Evolutionary conservation across 139 green algal genomes (phyloP), one percentile per base, ranked within the genome.

Genomic region (Closterium sp.): DNA sequence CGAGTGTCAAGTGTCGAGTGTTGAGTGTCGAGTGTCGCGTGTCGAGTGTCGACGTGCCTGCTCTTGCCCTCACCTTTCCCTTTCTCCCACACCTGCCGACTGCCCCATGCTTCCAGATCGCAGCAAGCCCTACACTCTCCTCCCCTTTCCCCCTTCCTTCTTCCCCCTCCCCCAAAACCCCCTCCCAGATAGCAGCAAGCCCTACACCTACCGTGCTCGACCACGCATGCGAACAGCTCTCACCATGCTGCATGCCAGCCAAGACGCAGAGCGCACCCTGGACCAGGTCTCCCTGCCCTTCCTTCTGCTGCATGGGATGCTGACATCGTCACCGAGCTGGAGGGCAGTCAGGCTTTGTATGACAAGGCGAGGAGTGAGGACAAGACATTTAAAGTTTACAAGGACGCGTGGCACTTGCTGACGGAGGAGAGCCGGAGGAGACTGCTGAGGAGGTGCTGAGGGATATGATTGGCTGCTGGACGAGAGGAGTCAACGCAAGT

Each of bases 381-480:
- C 76, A 93, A 93, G 88, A 93, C 28, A 8, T 32, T 93, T 10
- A 88, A 88, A 21, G 19, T 93, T 16, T 93, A 93, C 36, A 30
- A 91, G 64, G 91, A 33, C 30, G 90, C 30, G 21, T 93, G 91
- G 91, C 91, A 93, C 36, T 19, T 23, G 32, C 88, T 93, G 31
- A 88, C 31, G 33, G 55, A 90, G 0, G 91, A 9, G 91, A 93
- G 36, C 91, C 91, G 9, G 88, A 93, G 30, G 87, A 92, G 23
- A 32, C 90, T 23, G 91, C 32, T 21, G 89, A 93, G 55, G n/a
- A 19, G 23, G 91, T 92, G 6, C 32, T 93, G 34, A 1, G n/a
- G 32, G 91, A 93, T 38, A 93, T 93, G 19, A 55, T 93, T 31
- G 88, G 28, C 69, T 93, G 91, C 87, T 93, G 31, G 88, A 93